phyloP scores from a whole-genome alignment of 1,284 basidiomycete genomes.

The Melampsora occidentalis region DNA sequence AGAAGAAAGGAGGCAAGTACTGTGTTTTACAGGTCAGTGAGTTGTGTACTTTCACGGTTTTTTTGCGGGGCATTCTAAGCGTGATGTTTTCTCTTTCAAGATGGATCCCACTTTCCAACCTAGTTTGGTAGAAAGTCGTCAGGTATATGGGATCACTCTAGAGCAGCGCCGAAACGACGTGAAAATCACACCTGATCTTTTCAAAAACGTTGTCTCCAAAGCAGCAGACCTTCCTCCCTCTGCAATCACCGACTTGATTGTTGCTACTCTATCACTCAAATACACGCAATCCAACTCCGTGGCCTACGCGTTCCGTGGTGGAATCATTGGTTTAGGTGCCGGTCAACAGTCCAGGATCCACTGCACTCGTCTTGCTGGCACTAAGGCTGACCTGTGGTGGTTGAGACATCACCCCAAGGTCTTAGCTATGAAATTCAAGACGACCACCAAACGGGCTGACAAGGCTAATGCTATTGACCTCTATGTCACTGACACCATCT shows the following conservation, averaged over 20 bases:
- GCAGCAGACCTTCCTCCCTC: constrained; percentile 76
- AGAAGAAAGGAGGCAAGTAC: constrained; percentile 99
- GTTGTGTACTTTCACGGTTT: neutral
- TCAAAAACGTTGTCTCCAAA: constrained; percentile 81
- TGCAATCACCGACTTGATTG: constrained; percentile 79
- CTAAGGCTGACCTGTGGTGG: constrained; percentile 99
- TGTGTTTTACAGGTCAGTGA: constrained; percentile 78
- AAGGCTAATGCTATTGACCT: constrained; percentile 98
- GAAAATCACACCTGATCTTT: constrained; percentile 77
- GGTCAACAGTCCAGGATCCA: constrained; percentile 99
- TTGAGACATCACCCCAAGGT: constrained; percentile 92
- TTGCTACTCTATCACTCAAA: constrained; percentile 93
- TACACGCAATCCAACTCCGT: constrained; percentile 99
- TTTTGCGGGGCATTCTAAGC: neutral
- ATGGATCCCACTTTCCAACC: constrained; percentile 80
- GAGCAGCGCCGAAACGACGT: constrained; percentile 89
- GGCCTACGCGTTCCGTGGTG: constrained; percentile 88
- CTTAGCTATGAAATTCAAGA: constrained; percentile 88
- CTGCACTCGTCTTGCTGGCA: constrained; percentile 94
- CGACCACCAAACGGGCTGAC: constrained; percentile 93
- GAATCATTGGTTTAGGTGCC: constrained; percentile 92
- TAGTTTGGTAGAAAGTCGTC: constrained; percentile 77
- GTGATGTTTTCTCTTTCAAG: constrained; percentile 55
- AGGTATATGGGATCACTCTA: constrained; percentile 88
- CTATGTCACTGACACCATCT: constrained; percentile 84